Evolutionary conservation across 495 filamentous ascomycete species (phyloP), one percentile per base, ranked within the genome.

Genomic region (Aspergillus conjunctus): DNA sequence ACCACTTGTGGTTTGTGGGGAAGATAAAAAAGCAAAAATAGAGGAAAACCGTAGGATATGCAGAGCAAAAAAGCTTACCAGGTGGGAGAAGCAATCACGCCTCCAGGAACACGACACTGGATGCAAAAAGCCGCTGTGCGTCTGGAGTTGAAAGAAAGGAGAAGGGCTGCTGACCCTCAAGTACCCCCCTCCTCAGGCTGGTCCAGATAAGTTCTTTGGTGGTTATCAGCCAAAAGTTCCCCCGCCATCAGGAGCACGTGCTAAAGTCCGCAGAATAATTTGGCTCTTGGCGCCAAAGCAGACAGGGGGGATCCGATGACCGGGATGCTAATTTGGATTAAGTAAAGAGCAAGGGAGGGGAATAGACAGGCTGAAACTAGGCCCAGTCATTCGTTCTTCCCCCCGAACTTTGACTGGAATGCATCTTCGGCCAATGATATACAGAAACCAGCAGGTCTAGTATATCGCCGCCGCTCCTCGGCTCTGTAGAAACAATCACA

Each of bases 241-340:
- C 44, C 44, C 44, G 7, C 44, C 18, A 48, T 48, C 21, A 48
- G 44, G n/a, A 1, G 44, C 44, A 48, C 44, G 44, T 48, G 44
- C 44, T 18, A 21, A 21, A 48, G n/a, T 48, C 44, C 21, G 17
- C 37, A 41, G 4, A 3, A 11, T 41, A 41, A 41, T 48, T 17
- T 48, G 17, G 44, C 21, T 8, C 44, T 48, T 48, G 17, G 44
- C 17, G 10, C 15, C 37, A 4, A n/a, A 41, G n/a, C 15, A 48
- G 44, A 21, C 44, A 48, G 18, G n/a, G 37, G 37, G 15, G 26
- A 26, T 26, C 39, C 2, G 5, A 21, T 20, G 10, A 18, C 5
- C 21, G 9, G 7, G 9, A 18, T 48, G 7, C 17, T 48, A 48
- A 43, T 43, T 43, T 4, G 14, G 14, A 43, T 7, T 4, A 15